Evolutionary conservation across 441 rosid species (phyloP), one percentile per base, ranked within the genome.

Genomic region (Omphalea diandra): DNA sequence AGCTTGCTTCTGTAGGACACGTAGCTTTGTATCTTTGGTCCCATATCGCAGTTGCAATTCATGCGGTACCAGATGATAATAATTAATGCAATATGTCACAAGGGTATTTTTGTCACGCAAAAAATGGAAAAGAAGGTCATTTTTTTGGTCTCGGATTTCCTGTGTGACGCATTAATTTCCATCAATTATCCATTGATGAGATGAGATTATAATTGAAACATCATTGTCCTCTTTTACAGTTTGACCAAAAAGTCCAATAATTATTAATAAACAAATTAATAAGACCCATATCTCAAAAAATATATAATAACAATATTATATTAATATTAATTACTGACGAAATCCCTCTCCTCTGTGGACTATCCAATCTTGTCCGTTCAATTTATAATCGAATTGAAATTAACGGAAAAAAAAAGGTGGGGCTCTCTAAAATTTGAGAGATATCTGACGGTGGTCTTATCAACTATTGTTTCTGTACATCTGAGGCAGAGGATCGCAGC

Each of bases 401-500:
- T 38, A 41, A 46, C 33, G 5, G 20, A 24, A 56, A 65, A 27
- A 8, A 46, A 64, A 50, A 54, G 41, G 17, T 2, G 47, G 64
- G 72, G 54, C 41, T 54, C 24, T 55, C 40, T 18, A 9, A 73
- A 70, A 32, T 24, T 27, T 7, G 68, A 71, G 66, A 70, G 64
- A 56, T 27, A 24, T 4, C 55, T 17, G 73, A 46, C 3, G 75
- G 47, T 9, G 71, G 75, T 67, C 77, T 77, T 76, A 75, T 78
- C 86, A 83, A 83, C 57, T n/a, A n/a, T n/a, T 41, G 74, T 73
- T 75, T 68, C 85, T 81, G 80, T 84, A 83, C 83, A 84, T 83
- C 86, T 62, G 86, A 63, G 9, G 70, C 76, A 54, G 90, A 80
- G 53, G 80, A 80, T 70, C 88, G 72, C 1, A 44, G 73, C 81